Conservation (phyloP, 441 rosid species). For the Erodium moschatum region DNA sequence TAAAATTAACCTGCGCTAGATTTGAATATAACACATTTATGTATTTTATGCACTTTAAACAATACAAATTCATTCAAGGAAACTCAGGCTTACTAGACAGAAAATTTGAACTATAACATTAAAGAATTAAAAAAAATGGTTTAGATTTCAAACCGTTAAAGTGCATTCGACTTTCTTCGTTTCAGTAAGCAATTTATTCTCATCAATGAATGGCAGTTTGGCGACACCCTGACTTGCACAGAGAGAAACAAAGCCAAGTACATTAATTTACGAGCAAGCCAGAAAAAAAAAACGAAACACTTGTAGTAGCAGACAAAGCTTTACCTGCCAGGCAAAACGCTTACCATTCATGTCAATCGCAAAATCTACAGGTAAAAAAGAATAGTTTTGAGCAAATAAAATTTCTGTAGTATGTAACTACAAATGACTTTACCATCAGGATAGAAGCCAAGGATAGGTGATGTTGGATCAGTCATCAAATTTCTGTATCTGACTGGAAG, state of each 20-base stretch:
- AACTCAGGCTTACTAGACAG: constrained; percentile 18
- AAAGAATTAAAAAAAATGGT: not conserved
- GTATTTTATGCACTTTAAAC: constrained; percentile 7
- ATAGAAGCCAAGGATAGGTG: constrained; percentile 64
- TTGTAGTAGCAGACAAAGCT: constrained; percentile 13
- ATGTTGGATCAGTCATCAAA: constrained; percentile 75
- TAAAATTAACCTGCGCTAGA: not conserved
- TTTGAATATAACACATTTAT: not conserved
- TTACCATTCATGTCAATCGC: constrained; percentile 97
- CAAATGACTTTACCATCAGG: constrained; percentile 53
- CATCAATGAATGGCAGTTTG: constrained; percentile 89
- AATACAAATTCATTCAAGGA: not conserved
- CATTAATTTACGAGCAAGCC: constrained; percentile 14
- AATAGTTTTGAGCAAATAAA: constrained; percentile 15
- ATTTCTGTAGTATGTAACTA: constrained; percentile 14
- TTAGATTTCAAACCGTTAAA: constrained; percentile 50
- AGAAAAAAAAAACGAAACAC: not conserved
- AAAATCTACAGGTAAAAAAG: constrained; percentile 51
- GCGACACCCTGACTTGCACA: constrained; percentile 63
- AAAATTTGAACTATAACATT: not conserved
- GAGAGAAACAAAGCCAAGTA: constrained; percentile 19
- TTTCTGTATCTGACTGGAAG: constrained; percentile 67
- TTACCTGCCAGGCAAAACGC: constrained; percentile 95
- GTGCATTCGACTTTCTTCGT: constrained; percentile 76
- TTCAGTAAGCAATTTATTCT: constrained; percentile 59